Evolutionary conservation across 208 protist species (phyloP), one percentile per base, ranked within the genome.

Genomic region (Trypanosoma vivax): DNA sequence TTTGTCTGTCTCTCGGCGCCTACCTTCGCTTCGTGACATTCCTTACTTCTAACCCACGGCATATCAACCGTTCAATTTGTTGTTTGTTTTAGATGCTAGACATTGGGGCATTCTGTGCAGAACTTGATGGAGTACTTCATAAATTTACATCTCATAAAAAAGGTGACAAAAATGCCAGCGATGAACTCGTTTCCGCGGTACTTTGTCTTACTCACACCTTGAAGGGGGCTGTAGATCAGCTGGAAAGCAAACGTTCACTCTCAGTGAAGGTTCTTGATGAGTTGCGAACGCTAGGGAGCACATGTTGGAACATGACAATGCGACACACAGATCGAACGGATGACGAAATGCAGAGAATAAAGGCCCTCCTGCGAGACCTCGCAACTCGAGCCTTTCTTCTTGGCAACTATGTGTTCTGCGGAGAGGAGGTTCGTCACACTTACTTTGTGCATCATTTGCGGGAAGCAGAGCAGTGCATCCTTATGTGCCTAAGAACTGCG

Each of bases 401-500:
- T 34, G 67, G 76, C 5, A 76, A 85, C 50, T 70, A 74, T 45
- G 61, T 72, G 23, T 92, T 83, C 39, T 66, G 80, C 2, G 29
- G 37, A 16, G 33, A 24, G 0, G 50, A 66, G 16, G 66, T 83
- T 29, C 58, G 46, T 2, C 39, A 60, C 27, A 51, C 50, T 45
- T 83, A 88, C 53, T 65, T 90, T 42, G 55, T 50, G 0, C 51
- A 71, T 35, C 85, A 90, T 58, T 47, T 45, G 24, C 31, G 65
- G 13, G 79, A 90, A 16, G 65, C 68, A 0, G 80, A 90, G 42
- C 75, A 82, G 37, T 86, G 75, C 64, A 68, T 90, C 18, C 24
- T 92, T 1, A 83, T 92, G 70, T 92, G 81, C 39, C 58, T 92
- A 5, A 89, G 90, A 54, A 79, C 82, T 14, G 65, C 69, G 34